These are phyloP conservation scores for Neofusicoccum cordaticola DNA, from an alignment of 2,329 filamentous ascomycete species.

Conservation along the genomic window DNA sequence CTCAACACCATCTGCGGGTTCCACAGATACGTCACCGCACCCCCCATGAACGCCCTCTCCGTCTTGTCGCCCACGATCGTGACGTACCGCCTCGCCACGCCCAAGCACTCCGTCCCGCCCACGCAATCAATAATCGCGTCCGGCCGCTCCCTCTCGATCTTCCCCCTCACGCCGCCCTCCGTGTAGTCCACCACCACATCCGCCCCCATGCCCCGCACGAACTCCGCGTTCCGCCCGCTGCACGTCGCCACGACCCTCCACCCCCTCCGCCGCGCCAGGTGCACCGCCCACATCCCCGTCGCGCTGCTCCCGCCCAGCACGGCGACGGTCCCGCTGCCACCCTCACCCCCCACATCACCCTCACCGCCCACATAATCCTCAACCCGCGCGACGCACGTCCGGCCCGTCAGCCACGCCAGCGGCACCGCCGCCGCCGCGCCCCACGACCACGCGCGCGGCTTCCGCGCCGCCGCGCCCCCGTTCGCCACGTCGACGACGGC, in stretches of 20 bases:
- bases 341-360: neutral
- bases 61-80: slow-evolving; percentile 41
- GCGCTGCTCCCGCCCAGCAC: slow-evolving; percentile 32
- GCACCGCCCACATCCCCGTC: slow-evolving; percentile 35
- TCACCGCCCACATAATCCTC: slow-evolving; percentile 13
- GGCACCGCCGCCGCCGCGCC: slow-evolving; percentile 31
- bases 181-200: slow-evolving; percentile 45
- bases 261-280: slow-evolving; percentile 34
- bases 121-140: slow-evolving; percentile 51
- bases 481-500: neutral
- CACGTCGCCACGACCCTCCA: slow-evolving; percentile 50
- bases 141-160: slow-evolving; percentile 28
- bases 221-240: slow-evolving; percentile 45
- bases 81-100: slow-evolving; percentile 31
- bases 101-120: slow-evolving; percentile 49
- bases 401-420: slow-evolving; percentile 38
- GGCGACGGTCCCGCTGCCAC: slow-evolving; percentile 23
- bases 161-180: slow-evolving; percentile 30
- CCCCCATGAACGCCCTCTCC: slow-evolving; percentile 37
- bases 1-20: slow-evolving; percentile 8
- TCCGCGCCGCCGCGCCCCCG: slow-evolving; percentile 18
- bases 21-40: slow-evolving; percentile 32
- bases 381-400: slow-evolving; percentile 32
- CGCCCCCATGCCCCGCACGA: slow-evolving; percentile 49
- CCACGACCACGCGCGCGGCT: slow-evolving; percentile 23